phyloP scores from a whole-genome alignment of 2,329 filamentous ascomycete genomes.

The Fusarium buxicola region DNA sequence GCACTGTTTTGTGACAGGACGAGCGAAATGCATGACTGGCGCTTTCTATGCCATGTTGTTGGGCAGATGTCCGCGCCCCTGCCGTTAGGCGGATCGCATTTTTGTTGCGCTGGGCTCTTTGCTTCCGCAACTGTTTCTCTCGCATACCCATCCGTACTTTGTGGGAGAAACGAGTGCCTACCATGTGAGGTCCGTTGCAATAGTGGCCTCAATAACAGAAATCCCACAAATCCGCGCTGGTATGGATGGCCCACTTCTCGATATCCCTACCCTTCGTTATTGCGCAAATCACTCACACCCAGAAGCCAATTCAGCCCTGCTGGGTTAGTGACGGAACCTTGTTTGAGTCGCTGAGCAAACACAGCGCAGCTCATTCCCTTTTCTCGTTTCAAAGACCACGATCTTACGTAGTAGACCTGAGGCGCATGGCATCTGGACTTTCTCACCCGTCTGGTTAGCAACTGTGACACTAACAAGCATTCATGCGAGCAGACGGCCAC shows the following conservation, averaged over 20 bases:
- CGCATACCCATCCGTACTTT: too few relatives aligned
- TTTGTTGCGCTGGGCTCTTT: background rate
- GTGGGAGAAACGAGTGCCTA: conserved; percentile 10
- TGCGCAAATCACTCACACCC: conserved; percentile 10
- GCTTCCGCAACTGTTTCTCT: background rate
- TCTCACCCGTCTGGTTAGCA: too few relatives aligned
- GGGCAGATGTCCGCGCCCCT: conserved; percentile 16
- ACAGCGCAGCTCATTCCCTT: conserved; percentile 5
- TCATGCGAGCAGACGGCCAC: background rate
- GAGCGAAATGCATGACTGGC: conserved; percentile 9
- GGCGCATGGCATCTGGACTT: too few relatives aligned
- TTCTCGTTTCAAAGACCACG: background rate
- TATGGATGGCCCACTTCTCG: conserved; percentile 19
- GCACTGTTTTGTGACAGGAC: too few relatives aligned
- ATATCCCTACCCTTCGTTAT: background rate
- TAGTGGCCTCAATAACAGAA: conserved; percentile 17
- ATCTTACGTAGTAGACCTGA: background rate
- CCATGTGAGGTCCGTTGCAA: too few relatives aligned
- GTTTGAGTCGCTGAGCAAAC: conserved; percentile 14
- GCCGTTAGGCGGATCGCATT: conserved; percentile 21
- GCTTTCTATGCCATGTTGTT: conserved; percentile 22
- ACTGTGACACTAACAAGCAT: background rate
- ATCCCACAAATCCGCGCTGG: conserved; percentile 31
- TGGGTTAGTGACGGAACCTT: conserved; percentile 27
- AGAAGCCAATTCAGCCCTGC: conserved; percentile 27